Conservation (phyloP, 2,329 filamentous ascomycete species). For the Aspergillus ustus region DNA sequence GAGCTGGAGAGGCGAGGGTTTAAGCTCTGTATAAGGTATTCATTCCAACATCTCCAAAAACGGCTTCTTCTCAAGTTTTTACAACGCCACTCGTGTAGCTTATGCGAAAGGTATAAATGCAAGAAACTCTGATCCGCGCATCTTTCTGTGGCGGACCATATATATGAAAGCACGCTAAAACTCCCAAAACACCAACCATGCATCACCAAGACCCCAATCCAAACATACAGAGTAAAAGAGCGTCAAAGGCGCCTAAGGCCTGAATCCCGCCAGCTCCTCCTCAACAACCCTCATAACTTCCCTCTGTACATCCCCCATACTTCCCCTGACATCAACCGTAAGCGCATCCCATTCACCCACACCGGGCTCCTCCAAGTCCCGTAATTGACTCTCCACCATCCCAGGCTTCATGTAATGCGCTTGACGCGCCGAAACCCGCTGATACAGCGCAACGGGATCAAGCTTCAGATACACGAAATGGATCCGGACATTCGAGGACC, state of each 20-base stretch:
- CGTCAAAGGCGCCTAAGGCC: neutral
- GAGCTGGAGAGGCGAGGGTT: neutral
- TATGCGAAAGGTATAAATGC: neutral
- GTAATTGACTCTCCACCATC: constrained; percentile 94
- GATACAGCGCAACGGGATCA: constrained; percentile 72
- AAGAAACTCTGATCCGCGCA: neutral
- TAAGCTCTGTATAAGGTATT: neutral
- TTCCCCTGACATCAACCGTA: constrained; percentile 65
- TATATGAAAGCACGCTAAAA: constrained; percentile 2
- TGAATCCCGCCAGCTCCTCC: constrained; percentile 55
- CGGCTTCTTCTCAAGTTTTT: neutral
- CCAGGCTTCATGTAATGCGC: constrained; percentile 94
- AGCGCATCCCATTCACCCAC: constrained; percentile 74
- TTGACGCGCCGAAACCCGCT: constrained; percentile 74
- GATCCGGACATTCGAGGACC: constrained; percentile 71
- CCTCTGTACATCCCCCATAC: constrained; percentile 61
- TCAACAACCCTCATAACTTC: constrained; percentile 64
- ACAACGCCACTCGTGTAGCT: neutral
- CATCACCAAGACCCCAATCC: neutral
- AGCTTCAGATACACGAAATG: constrained; percentile 94
- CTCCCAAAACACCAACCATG: constrained; percentile 7
- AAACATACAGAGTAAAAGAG: neutral
- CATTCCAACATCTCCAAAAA: neutral
- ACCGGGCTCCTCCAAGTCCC: constrained; percentile 80
- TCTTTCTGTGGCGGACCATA: neutral